Percentiles rank a stretch among this genome's conserved stretches.
phyloP scores from a whole-genome alignment of 2,329 filamentous ascomycete genomes.

The Diplodia intermedia region DNA sequence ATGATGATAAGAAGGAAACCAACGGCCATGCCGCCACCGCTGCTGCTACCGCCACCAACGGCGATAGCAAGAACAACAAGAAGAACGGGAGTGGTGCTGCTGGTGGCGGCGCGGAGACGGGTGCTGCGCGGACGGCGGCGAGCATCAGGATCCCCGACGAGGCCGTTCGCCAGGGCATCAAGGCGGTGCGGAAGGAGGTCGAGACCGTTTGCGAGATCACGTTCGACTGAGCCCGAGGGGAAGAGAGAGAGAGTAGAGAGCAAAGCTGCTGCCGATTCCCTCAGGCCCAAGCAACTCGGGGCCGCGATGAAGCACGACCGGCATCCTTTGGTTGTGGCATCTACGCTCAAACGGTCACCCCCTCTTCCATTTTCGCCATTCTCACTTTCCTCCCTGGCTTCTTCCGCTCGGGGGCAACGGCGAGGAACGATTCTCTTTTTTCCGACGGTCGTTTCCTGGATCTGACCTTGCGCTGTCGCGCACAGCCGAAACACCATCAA shows the following conservation, averaged over 20 bases:
- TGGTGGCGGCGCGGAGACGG: slow-evolving; percentile 42
- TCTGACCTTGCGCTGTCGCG: not conserved
- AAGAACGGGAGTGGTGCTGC: slow-evolving; percentile 35
- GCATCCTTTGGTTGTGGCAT: too few relatives aligned
- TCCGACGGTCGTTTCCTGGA: not conserved
- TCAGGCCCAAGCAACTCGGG: not conserved
- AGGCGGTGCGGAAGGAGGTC: slow-evolving; percentile 59
- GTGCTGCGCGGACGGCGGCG: slow-evolving; percentile 44
- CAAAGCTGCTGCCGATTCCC: not conserved
- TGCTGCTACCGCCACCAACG: not conserved
- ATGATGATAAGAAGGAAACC: slow-evolving; percentile 34
- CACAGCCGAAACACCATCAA: not conserved
- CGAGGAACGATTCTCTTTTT: not conserved
- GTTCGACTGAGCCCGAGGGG: slow-evolving; percentile 33
- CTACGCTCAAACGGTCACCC: not conserved
- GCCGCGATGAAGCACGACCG: not conserved
- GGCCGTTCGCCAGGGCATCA: slow-evolving; percentile 59
- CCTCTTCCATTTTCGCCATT: not conserved
- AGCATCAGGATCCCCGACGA: slow-evolving; percentile 55
- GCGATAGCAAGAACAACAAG: slow-evolving; percentile 39
- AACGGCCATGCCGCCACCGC: slow-evolving; percentile 25
- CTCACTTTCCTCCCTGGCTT: not conserved
- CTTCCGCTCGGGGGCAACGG: not conserved
- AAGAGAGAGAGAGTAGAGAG: not conserved
- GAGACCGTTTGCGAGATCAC: slow-evolving; percentile 56